Conservation (phyloP, 164 flowering plant species). For the Nymphaea colorata region DNA sequence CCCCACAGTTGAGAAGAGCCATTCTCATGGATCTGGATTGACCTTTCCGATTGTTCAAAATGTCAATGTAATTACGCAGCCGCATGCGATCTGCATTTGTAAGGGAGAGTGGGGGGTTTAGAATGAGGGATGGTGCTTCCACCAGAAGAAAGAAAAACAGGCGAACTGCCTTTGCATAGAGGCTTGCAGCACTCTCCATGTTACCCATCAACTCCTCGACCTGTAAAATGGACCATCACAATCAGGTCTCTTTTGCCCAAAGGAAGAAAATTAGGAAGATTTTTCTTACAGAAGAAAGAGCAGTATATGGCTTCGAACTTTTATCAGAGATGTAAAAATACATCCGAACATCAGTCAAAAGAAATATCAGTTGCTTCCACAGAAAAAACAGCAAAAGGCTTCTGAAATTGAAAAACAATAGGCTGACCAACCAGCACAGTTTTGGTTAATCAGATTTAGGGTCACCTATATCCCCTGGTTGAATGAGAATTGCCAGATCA, state of each 20-base stretch:
- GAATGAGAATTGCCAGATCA: too few relatives aligned
- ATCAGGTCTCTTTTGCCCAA: not conserved
- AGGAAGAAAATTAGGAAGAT: not conserved
- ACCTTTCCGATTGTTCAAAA: constrained; percentile 59
- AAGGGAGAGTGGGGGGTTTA: constrained; percentile 89
- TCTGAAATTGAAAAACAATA: too few relatives aligned
- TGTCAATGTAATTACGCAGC: constrained; percentile 62
- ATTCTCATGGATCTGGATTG: constrained; percentile 56
- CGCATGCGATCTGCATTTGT: constrained; percentile 73
- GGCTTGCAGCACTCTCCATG: constrained; percentile 44
- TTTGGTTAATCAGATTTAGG: too few relatives aligned
- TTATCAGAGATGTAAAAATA: too few relatives aligned
- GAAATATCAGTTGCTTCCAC: not conserved
- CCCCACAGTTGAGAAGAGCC: constrained; percentile 51
- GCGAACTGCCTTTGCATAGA: constrained; percentile 68
- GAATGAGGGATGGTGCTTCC: constrained; percentile 85
- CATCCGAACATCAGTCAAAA: not conserved
- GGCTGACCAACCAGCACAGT: too few relatives aligned
- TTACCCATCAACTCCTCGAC: constrained; percentile 77
- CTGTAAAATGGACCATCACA: constrained; percentile 15
- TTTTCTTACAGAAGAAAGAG: too few relatives aligned
- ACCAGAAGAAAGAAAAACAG: constrained; percentile 65
- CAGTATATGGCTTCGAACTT: too few relatives aligned
- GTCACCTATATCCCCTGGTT: too few relatives aligned
- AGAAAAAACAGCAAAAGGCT: too few relatives aligned